Evolutionary conservation across 495 filamentous ascomycete species (phyloP), one percentile per base, ranked within the genome.

Genomic region (Stereocaulon alpinum): DNA sequence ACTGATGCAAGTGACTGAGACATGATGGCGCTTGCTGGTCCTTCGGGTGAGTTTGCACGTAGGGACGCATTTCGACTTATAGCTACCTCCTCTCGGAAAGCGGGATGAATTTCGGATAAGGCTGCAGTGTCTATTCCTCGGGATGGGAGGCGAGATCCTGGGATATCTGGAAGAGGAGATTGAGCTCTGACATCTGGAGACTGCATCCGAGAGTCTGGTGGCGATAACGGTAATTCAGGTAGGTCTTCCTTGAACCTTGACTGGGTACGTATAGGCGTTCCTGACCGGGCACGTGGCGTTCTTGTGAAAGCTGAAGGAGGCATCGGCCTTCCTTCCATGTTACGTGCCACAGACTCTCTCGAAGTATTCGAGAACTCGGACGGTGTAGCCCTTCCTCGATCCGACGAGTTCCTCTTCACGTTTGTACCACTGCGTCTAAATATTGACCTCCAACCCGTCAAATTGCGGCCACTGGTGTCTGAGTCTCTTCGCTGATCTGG

Each of bases 231-330:
- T 32, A 89, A 76, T 64, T 95, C 91, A 18, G 88, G 89, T 17
- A 96, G 80, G 68, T 95, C 90, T 70, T 96, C 91, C n/a, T 84
- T 82, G 75, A 96, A 96, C 49, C 89, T 91, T 44, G 89, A 95
- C 72, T 87, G 87, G 4, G 89, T 88, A 32, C 89, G 84, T 61
- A 83, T 82, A 9, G 90, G 82, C 1, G 77, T 77, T 14, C 77
- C 79, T 10, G 80, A 78, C 40, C 73, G 74, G 37, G 63, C 58
- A 40, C 64, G 52, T 27, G 68, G 62, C 41, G 52, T 65, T 53
- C 61, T 65, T 45, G 71, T 71, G 60, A 72, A 73, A 41, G 66
- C 69, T 60, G 76, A 72, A 0, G 79, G 74, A 17, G 77, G 72
- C 53, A 74, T 71, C 50, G 54, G 58, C 48, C 58, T 40, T 40